A percentile compares a stretch with the other conserved stretches of the same genome.
Conservation (phyloP, 1,284 basidiomycete genomes). For the Irpex lacteus region DNA sequence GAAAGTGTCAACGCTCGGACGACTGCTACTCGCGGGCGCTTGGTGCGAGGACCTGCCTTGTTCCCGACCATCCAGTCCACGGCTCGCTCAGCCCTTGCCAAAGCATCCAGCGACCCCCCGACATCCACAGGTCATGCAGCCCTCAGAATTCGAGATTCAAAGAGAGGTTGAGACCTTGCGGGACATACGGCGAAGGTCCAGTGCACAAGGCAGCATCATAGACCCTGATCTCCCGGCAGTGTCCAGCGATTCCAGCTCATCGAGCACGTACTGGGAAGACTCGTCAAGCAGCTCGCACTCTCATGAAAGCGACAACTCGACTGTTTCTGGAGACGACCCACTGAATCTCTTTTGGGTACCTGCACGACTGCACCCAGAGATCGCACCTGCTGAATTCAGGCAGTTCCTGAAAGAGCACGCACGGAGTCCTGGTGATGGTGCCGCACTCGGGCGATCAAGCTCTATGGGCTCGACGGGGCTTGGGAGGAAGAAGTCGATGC, state of each 20-base stretch:
- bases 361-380: conserved; percentile 93
- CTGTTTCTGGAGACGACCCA: conserved; percentile 57
- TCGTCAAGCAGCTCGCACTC: conserved; percentile 46
- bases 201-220: conserved; percentile 64
- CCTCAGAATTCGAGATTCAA: conserved; percentile 82
- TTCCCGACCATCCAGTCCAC: conserved; percentile 12
- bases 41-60: conserved; percentile 14
- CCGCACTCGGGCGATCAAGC: conserved; percentile 34
- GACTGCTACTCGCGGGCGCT: conserved; percentile 9
- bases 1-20: conserved; percentile 1
- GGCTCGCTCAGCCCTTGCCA: conserved; percentile 6
- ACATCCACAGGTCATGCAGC: conserved; percentile 47
- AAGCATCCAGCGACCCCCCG: conserved; percentile 4
- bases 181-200: conserved; percentile 79
- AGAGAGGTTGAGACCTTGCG: conserved; percentile 83
- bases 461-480: conserved; percentile 44
- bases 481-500: conserved; percentile 83
- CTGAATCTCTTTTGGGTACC: conserved; percentile 97
- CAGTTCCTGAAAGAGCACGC: conserved; percentile 95
- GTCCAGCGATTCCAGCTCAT: conserved; percentile 52
- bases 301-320: conserved; percentile 35
- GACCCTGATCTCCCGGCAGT: conserved; percentile 85
- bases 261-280: conserved; percentile 50
- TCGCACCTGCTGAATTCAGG: conserved; percentile 94
- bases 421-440: conserved; percentile 51